Evolutionary conservation across 2,329 filamentous ascomycete species (phyloP), one percentile per base, ranked within the genome.

Genomic region (Botryotinia narcissicola): DNA sequence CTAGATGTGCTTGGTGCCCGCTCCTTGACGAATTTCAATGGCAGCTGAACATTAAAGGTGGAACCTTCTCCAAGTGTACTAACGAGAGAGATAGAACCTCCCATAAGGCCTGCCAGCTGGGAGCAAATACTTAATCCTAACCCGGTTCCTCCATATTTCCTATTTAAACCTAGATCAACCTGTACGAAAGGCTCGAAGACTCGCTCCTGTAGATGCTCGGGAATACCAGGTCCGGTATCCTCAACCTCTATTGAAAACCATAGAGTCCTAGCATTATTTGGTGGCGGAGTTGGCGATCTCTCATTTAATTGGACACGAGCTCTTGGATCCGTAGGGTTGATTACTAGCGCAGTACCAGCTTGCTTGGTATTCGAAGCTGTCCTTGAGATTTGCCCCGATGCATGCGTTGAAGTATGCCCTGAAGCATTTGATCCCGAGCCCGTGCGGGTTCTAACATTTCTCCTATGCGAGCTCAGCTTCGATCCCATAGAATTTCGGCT

Each of bases 171-270:
- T 1, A 96, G 84, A 80, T 97, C 94, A n/a, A 93, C 95, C 82
- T 98, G 95, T 0, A 97, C 93, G 80, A 98, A 98, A 0, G 95
- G 95, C 81, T 97, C 95, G 80, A 98, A 98, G 16, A 98, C 93
- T 77, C 91, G 91, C 73, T 93, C 86, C 78, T 94, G 93, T 81
- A 97, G 88, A 76, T 91, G 84, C 10, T 90, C 88, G 0, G 93
- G 89, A 73, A 97, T 97, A 42, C 95, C 95, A 0, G 94, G 94
- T 0, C 95, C 95, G 0, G 91, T 95, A 77, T 98, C 95, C 80
- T 94, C 87, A 0, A 97, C 93, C 80, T 97, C 92, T 75, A 97
- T 97, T 79, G 97, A 92, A 78, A 97, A 97, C 16, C 90, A 80
- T 71, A 93, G 88, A n/a, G 88, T 87, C 80, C 87, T 90, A 8